phyloP scores from a whole-genome alignment of 495 filamentous ascomycete genomes.

The Hyaloscypha variabilis region DNA sequence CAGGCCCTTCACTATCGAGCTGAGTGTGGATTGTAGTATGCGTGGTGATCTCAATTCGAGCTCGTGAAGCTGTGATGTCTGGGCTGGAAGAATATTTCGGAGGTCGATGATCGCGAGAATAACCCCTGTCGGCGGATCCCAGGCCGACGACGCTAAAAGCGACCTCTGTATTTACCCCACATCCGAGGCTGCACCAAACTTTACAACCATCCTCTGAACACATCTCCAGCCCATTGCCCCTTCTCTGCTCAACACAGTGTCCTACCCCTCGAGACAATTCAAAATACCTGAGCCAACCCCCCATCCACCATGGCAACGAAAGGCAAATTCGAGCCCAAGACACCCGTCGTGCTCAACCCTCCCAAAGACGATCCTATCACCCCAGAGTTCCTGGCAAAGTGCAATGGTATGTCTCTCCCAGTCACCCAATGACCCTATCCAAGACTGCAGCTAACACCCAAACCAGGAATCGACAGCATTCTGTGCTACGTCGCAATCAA shows the following conservation, averaged over 20 bases:
- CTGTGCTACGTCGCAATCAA: conserved; percentile 95
- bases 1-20: background rate
- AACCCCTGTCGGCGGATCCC: background rate
- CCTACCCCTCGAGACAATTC: background rate
- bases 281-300: background rate
- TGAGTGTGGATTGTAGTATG: background rate
- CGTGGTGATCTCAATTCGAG: conserved; percentile 1
- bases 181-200: background rate
- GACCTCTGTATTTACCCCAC: conserved; percentile 8
- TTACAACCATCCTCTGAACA: background rate
- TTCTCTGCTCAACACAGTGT: background rate
- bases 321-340: conserved; percentile 76
- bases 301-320: conserved; percentile 54
- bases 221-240: background rate
- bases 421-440: background rate
- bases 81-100: background rate
- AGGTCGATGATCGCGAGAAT: background rate
- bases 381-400: conserved; percentile 72
- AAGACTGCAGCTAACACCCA: conserved; percentile 29
- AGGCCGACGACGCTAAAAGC: background rate
- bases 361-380: conserved; percentile 88
- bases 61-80: conserved; percentile 12
- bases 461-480: conserved; percentile 59
- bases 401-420: conserved; percentile 65
- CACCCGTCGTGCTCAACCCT: conserved; percentile 76